These are phyloP conservation scores for Dorcoceras hygrometricum DNA, from an alignment of 257 asterid genomes.

Conservation along the genomic window DNA sequence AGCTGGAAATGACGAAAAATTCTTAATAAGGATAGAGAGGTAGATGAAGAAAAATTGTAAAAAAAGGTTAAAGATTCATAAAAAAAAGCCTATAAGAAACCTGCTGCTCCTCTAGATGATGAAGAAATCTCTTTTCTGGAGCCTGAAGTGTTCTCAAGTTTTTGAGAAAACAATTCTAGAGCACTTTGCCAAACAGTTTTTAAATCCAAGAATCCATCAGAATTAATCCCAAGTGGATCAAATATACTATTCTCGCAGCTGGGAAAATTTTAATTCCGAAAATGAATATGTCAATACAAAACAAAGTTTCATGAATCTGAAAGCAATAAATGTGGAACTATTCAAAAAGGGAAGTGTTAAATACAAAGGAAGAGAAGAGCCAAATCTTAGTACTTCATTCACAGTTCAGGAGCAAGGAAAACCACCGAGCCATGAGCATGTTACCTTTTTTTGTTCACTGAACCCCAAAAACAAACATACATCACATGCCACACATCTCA, in stretches of 20 bases:
- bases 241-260: conserved; percentile 53
- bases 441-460: not conserved
- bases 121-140: conserved; percentile 68
- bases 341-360: conserved; percentile 4
- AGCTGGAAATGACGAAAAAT: conserved; percentile 70
- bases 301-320: conserved; percentile 12
- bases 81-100: conserved; percentile 35
- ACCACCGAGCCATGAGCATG: not conserved
- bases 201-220: conserved; percentile 46
- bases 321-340: conserved; percentile 4
- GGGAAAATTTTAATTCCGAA: conserved; percentile 26
- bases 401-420: not conserved
- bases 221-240: conserved; percentile 75
- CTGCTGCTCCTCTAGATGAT: conserved; percentile 85
- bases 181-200: conserved; percentile 48
- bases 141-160: conserved; percentile 61
- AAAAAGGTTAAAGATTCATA: not conserved
- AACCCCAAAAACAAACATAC: not conserved
- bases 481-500: not conserved
- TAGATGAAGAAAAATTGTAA: conserved; percentile 30
- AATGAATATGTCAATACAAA: conserved; percentile 17
- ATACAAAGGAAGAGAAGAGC: not conserved
- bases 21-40: conserved; percentile 53
- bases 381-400: conserved; percentile 1
- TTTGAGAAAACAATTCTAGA: conserved; percentile 44